Evolutionary conservation across 768 basidiomycete species (phyloP).

Genomic region (Russula emetica): DNA sequence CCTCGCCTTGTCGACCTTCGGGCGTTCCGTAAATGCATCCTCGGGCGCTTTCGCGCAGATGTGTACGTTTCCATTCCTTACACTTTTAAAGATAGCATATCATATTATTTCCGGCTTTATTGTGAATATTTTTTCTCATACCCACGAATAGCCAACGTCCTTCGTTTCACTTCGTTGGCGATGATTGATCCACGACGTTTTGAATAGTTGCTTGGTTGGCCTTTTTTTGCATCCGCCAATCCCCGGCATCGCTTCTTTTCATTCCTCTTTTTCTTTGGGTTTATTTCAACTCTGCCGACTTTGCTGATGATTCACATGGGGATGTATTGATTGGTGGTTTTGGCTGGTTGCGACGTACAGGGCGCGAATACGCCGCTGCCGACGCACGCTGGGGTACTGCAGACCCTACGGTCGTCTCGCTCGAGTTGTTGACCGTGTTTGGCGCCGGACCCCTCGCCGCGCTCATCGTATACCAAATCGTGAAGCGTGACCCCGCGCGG

Average conservation of each 20-base stretch:
- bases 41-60: constrained; percentile 65
- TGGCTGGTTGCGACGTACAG: constrained; percentile 35
- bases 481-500: constrained; percentile 58
- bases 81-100: background rate
- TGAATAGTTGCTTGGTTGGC: no score
- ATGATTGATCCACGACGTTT: no score
- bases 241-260: background rate
- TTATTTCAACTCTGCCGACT: background rate
- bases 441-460: constrained; percentile 71
- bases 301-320: background rate
- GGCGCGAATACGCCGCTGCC: constrained; percentile 77
- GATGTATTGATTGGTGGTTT: background rate
- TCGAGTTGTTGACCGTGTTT: constrained; percentile 80
- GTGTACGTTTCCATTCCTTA: constrained; percentile 47
- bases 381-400: constrained; percentile 79
- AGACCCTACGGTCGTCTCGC: constrained; percentile 75
- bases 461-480: constrained; percentile 64
- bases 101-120: background rate
- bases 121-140: background rate
- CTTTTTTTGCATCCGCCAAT: background rate
- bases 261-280: background rate
- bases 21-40: constrained; percentile 65
- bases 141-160: background rate
- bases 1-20: constrained; percentile 72
- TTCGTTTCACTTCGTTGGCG: background rate